A percentile compares a stretch with the other conserved stretches of the same genome.
phyloP scores from a whole-genome alignment of 768 basidiomycete species.

The Boletus subcaerulescens region DNA sequence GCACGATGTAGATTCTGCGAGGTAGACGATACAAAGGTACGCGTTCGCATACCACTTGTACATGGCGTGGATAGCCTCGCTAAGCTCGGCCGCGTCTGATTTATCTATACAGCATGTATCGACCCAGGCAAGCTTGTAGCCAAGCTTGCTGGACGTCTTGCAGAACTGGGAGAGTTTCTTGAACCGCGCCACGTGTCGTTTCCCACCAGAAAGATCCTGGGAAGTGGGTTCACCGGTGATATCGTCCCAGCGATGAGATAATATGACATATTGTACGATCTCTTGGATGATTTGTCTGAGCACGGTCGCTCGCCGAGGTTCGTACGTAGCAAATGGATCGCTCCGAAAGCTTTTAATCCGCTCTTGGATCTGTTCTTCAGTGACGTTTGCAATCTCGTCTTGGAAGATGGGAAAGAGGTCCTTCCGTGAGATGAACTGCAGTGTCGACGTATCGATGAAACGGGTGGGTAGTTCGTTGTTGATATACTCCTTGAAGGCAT shows the following conservation, averaged over 20 bases:
- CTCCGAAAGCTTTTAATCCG: no score
- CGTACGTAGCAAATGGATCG: no score
- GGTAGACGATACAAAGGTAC: slow-evolving; percentile 15
- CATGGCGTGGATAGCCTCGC: no score
- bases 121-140: slow-evolving; percentile 5
- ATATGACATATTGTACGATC: slow-evolving; percentile 2
- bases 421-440: background rate
- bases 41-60: no score
- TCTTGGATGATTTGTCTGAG: slow-evolving; percentile 7
- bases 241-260: background rate
- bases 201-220: background rate
- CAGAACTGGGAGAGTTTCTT: slow-evolving; percentile 5
- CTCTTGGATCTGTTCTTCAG: no score
- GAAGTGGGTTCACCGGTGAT: no score
- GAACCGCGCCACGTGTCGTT: background rate
- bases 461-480: no score
- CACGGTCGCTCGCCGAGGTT: background rate
- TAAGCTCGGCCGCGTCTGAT: background rate
- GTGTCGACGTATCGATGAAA: no score
- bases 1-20: background rate
- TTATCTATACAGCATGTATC: slow-evolving; percentile 24
- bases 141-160: background rate
- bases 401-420: background rate
- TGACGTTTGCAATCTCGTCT: no score
- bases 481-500: no score